These are phyloP conservation scores for Vitis riparia DNA, from an alignment of 164 flowering plant genomes.

Conservation along the genomic window DNA sequence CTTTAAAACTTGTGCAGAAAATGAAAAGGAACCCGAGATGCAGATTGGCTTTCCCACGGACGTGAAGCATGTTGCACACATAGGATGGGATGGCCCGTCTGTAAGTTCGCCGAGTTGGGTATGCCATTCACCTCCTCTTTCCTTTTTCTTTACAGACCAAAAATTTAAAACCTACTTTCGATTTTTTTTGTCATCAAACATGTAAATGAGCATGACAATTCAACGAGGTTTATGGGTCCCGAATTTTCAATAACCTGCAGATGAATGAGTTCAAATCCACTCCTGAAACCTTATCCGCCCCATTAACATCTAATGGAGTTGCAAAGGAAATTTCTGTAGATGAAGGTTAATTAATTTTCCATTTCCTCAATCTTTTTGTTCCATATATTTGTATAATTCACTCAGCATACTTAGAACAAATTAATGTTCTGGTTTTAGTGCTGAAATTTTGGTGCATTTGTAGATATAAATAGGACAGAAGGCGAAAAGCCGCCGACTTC, in stretches of 20 bases:
- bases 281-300: slow-evolving; percentile 5
- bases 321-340: neutral
- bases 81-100: slow-evolving; percentile 46
- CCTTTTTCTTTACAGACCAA: neutral
- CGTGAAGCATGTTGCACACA: slow-evolving; percentile 57
- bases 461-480: no score
- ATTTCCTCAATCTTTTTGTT: neutral
- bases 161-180: no score
- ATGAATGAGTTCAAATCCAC: slow-evolving; percentile 22
- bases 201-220: no score
- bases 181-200: no score
- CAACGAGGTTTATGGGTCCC: no score
- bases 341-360: slow-evolving; percentile 11
- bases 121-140: slow-evolving; percentile 4
- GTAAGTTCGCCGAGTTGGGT: slow-evolving; percentile 53
- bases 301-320: neutral
- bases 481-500: no score
- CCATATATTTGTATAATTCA: no score
- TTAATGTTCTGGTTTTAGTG: no score
- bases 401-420: no score
- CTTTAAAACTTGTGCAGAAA: neutral
- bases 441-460: no score
- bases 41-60: slow-evolving; percentile 50
- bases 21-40: slow-evolving; percentile 39
- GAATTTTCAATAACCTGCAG: slow-evolving; percentile 11